phyloP scores from a whole-genome alignment of 805 yeast species.

The Candida ovalis region DNA sequence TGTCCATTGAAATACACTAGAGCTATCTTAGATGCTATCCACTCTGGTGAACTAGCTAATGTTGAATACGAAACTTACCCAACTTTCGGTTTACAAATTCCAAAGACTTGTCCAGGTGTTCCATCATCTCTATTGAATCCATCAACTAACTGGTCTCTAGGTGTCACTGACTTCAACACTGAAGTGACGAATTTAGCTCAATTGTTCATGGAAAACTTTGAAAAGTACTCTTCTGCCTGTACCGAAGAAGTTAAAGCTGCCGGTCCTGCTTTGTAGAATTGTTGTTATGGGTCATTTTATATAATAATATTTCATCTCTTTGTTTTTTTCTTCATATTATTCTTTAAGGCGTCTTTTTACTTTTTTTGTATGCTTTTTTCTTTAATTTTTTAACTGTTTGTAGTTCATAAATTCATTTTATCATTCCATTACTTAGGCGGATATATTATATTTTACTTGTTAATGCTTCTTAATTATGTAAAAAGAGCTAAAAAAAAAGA shows the following conservation, averaged over 20 bases:
- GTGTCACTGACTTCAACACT: conserved; percentile 44
- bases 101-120: conserved; percentile 76
- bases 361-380: too few relatives aligned
- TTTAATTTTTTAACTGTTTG: neutral
- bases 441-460: too few relatives aligned
- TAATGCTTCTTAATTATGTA: too few relatives aligned
- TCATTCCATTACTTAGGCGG: neutral
- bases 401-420: neutral
- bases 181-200: conserved; percentile 67
- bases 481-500: too few relatives aligned
- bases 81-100: conserved; percentile 82
- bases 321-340: conserved; percentile 1
- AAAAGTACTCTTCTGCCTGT: conserved; percentile 76
- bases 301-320: neutral
- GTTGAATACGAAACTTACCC: conserved; percentile 83
- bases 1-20: conserved; percentile 97
- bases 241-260: conserved; percentile 87
- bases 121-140: conserved; percentile 88
- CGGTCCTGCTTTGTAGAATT: conserved; percentile 62
- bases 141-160: conserved; percentile 70
- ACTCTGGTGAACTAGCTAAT: conserved; percentile 79
- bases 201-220: conserved; percentile 82
- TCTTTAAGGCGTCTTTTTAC: neutral
- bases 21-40: conserved; percentile 92
- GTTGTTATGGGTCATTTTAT: neutral